Base-by-base conservation (phyloP, 176 grass and related monocot species). In the Cenchrus americanus region DNA sequence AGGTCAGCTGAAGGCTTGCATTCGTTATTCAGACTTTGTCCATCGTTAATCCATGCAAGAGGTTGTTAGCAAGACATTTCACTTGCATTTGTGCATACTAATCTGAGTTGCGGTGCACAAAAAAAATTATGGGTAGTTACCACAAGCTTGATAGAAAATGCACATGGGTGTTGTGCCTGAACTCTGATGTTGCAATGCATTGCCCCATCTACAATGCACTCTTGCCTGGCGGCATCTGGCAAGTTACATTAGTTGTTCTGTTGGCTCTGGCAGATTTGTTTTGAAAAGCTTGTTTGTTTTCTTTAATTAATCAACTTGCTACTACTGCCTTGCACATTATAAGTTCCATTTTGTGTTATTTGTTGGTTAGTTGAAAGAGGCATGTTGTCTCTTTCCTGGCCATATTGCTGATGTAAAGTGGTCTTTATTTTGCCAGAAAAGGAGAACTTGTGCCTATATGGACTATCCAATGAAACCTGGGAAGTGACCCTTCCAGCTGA, bases 371-470 rank as follows among this genome's bases (percentile, higher is more conserved):
- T 37, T 37, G 34, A 37, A 37, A 4, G 34, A 37, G 1, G 3
- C n/a, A n/a, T 41, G 5, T 24, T 84, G 19, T 51, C 41, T 42
- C 52, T 51, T 83, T 50, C 4, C 1, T 78, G 46, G 14, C 5
- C 13, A 17, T 59, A 66, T 55, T 30, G 7, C 75, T 88, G 81
- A 80, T 47, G 11, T 55, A 48, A 57, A n/a, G 26, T 71, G 53
- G 8, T 42, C 26, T 81, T 81, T 32, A 11, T 81, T 76, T 83
- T 89, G 21, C 27, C 89, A 97, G 94, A 77, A n/a, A 90, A 97
- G 75, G 87, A 97, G 32, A 79, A 91, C 54, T 69, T 97, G 75
- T 97, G 91, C 81, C 82, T 97, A 18, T 90, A 88, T 63, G 94
- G 89, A 27, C 76, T 67, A 59, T 71, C 91, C 48, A 85, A 88